phyloP scores from a whole-genome alignment of 2,329 filamentous ascomycete species.

The Fusarium hostae region DNA sequence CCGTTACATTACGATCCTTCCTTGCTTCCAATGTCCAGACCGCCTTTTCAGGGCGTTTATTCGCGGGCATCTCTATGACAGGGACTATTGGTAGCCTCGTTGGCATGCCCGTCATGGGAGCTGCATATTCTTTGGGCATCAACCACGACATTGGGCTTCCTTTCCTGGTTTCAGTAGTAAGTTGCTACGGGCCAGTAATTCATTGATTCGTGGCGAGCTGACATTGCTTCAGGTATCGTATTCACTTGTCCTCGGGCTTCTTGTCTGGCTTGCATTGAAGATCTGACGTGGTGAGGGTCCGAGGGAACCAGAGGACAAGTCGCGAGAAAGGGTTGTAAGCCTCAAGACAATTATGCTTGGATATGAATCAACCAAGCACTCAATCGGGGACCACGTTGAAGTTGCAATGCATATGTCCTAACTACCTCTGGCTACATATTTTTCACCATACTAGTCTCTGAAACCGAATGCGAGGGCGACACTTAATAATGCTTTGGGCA shows the following conservation, averaged over 20 bases:
- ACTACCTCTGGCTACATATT: background rate
- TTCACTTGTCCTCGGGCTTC: background rate
- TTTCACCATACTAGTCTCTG: background rate
- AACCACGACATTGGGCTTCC: background rate
- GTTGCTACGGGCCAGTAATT: accelerated
- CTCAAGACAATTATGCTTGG: no score
- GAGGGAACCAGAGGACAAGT: background rate
- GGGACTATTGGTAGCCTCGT: constrained; percentile 1
- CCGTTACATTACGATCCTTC: background rate
- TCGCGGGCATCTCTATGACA: background rate
- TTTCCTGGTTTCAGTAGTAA: background rate
- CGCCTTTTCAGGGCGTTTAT: background rate
- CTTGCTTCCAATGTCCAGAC: background rate
- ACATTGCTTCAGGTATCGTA: background rate
- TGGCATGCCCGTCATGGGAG: background rate
- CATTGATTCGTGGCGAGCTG: accelerated
- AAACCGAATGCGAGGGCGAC: background rate
- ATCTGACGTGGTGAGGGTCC: background rate
- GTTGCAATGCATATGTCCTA: background rate
- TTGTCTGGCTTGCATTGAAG: background rate
- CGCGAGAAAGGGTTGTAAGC: background rate
- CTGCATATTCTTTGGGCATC: background rate
- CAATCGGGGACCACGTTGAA: background rate
- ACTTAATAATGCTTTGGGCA: background rate
- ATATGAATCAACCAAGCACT: background rate